Conservation (phyloP, 257 asterid genomes). For the Primulina tabacum region DNA sequence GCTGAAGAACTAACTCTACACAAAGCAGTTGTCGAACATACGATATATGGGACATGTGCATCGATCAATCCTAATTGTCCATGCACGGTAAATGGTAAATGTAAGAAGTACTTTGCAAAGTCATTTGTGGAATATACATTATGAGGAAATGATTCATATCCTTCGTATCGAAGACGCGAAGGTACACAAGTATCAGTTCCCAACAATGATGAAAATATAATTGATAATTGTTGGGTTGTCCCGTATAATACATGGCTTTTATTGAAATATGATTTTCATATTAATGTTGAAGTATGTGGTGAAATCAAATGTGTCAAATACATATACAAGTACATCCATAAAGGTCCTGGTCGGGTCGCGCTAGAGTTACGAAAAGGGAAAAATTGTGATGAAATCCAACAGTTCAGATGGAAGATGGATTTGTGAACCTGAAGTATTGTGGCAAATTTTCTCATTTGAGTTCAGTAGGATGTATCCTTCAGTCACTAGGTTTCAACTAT, state of each 20-base stretch:
- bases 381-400: not conserved
- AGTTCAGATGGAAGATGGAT: not conserved
- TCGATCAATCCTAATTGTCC: too few relatives aligned
- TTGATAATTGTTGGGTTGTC: conserved; percentile 7
- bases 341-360: not conserved
- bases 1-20: too few relatives aligned
- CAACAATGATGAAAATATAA: not conserved
- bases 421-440: not conserved
- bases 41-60: too few relatives aligned
- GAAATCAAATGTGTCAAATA: not conserved
- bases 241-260: not conserved
- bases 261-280: not conserved
- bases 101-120: not conserved
- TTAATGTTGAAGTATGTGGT: not conserved
- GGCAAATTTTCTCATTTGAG: not conserved
- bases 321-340: not conserved
- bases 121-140: too few relatives aligned
- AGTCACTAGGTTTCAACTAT: not conserved
- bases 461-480: not conserved
- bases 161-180: not conserved
- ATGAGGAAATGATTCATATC: conserved; percentile 1
- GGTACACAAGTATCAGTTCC: not conserved
- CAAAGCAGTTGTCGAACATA: too few relatives aligned
- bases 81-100: too few relatives aligned
- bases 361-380: not conserved